Evolutionary conservation across 108 stramenopile species (phyloP).

Genomic region (Nitzschia inconspicua): DNA sequence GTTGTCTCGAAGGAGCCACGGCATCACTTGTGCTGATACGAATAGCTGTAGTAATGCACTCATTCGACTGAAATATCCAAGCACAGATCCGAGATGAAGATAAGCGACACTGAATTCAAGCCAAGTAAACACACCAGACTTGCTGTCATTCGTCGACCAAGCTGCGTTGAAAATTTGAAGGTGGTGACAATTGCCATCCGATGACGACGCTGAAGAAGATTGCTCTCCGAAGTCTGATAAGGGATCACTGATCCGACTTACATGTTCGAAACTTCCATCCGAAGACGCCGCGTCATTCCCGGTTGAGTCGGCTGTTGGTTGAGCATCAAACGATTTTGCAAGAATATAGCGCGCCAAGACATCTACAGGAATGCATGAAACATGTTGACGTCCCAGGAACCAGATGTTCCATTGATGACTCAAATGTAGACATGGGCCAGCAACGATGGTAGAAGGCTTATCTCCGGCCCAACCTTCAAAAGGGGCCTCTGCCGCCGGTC

Average conservation of each 20-base stretch:
- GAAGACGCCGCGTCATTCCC: slow-evolving; percentile 10
- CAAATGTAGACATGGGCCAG: slow-evolving; percentile 75
- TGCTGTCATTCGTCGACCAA: slow-evolving; percentile 59
- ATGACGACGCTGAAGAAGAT: not conserved
- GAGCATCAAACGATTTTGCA: slow-evolving; percentile 43
- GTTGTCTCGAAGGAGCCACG: slow-evolving; percentile 33
- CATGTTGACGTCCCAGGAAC: slow-evolving; percentile 59
- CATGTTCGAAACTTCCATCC: slow-evolving; percentile 16
- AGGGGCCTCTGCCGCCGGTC: slow-evolving; percentile 70
- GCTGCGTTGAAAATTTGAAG: slow-evolving; percentile 55
- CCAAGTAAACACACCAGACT: slow-evolving; percentile 61
- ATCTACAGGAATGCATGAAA: slow-evolving; percentile 81
- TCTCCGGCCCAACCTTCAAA: slow-evolving; percentile 84
- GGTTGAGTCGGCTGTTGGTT: not conserved
- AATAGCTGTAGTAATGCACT: slow-evolving; percentile 60
- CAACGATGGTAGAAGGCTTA: slow-evolving; percentile 85
- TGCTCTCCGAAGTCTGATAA: slow-evolving; percentile 11
- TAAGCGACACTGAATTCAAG: slow-evolving; percentile 62
- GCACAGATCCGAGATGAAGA: slow-evolving; percentile 62
- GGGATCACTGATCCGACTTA: slow-evolving; percentile 19
- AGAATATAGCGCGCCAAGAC: slow-evolving; percentile 67
- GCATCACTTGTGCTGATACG: slow-evolving; percentile 53
- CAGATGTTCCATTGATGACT: slow-evolving; percentile 76
- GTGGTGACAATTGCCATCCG: not conserved
- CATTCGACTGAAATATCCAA: slow-evolving; percentile 60